Evolutionary conservation across 1,139 yeast genomes (phyloP).

Genomic region (Kodamaea suecica): DNA sequence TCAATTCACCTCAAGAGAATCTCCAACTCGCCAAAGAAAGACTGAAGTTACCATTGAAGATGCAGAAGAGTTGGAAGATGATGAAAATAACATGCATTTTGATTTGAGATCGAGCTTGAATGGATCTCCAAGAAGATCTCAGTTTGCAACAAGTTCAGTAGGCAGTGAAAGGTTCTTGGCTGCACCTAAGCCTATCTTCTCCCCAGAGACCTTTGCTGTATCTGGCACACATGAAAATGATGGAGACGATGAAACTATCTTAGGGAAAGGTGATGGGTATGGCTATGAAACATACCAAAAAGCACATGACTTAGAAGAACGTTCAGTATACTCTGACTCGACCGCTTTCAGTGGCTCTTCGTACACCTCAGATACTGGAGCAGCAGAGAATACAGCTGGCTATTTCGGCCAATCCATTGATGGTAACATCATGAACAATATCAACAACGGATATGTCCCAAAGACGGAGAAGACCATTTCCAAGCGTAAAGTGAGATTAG

Average conservation of each 20-base stretch:
- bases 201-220: conserved; percentile 60
- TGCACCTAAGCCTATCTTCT: conserved; percentile 64
- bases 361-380: conserved; percentile 18
- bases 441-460: conserved; percentile 40
- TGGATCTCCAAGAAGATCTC: conserved; percentile 36
- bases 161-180: conserved; percentile 52
- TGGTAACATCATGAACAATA: conserved; percentile 44
- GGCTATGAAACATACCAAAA: conserved; percentile 40
- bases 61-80: conserved; percentile 35
- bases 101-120: conserved; percentile 14
- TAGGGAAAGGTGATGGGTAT: conserved; percentile 37
- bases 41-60: conserved; percentile 48
- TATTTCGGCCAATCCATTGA: conserved; percentile 47
- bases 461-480: conserved; percentile 34
- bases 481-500: conserved; percentile 59
- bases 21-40: conserved; percentile 56
- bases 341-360: conserved; percentile 39
- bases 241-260: conserved; percentile 5
- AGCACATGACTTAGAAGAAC: conserved; percentile 33
- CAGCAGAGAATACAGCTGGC: conserved; percentile 27
- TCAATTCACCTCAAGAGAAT: conserved; percentile 58
- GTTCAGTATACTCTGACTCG: conserved; percentile 37
- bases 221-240: conserved; percentile 42
- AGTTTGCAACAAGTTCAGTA: conserved; percentile 30
- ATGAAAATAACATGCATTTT: conserved; percentile 15